Conservation (phyloP, 108 stramenopile genomes). For the Fistulifera solaris region DNA sequence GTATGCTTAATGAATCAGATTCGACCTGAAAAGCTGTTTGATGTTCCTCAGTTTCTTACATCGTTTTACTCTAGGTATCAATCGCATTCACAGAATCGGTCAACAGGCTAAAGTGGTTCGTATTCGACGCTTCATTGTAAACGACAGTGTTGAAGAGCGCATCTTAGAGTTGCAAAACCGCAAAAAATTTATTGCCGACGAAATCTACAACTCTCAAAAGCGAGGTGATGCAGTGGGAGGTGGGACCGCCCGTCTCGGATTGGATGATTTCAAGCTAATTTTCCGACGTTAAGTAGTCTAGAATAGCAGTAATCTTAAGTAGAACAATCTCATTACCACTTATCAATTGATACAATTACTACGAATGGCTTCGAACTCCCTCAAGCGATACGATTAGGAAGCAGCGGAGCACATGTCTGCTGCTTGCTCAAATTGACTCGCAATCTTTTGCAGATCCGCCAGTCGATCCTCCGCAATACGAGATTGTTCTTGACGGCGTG, state of each 20-base stretch:
- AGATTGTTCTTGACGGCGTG: too few relatives aligned
- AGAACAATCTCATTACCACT: too few relatives aligned
- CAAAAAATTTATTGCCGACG: slow-evolving; percentile 68
- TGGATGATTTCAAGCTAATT: slow-evolving; percentile 11
- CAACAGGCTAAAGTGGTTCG: slow-evolving; percentile 58
- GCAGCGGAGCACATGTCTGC: too few relatives aligned
- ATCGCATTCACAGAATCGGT: slow-evolving; percentile 83
- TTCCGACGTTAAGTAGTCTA: neutral
- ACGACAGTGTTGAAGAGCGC: slow-evolving; percentile 69
- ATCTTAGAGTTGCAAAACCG: slow-evolving; percentile 63
- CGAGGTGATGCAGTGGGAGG: neutral
- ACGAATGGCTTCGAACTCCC: too few relatives aligned
- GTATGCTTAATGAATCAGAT: slow-evolving; percentile 3
- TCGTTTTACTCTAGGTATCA: slow-evolving; percentile 19
- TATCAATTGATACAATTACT: too few relatives aligned
- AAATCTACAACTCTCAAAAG: slow-evolving; percentile 23
- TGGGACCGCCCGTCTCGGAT: slow-evolving; percentile 24
- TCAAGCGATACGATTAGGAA: too few relatives aligned
- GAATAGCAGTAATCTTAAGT: too few relatives aligned
- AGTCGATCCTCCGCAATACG: too few relatives aligned
- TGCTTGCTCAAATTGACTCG: too few relatives aligned
- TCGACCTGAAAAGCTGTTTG: neutral
- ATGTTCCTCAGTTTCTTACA: neutral
- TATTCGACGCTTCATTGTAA: slow-evolving; percentile 74
- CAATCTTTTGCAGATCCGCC: too few relatives aligned